phyloP scores from a whole-genome alignment of 2,329 filamentous ascomycete genomes.

The Xylariaceae sp. region DNA sequence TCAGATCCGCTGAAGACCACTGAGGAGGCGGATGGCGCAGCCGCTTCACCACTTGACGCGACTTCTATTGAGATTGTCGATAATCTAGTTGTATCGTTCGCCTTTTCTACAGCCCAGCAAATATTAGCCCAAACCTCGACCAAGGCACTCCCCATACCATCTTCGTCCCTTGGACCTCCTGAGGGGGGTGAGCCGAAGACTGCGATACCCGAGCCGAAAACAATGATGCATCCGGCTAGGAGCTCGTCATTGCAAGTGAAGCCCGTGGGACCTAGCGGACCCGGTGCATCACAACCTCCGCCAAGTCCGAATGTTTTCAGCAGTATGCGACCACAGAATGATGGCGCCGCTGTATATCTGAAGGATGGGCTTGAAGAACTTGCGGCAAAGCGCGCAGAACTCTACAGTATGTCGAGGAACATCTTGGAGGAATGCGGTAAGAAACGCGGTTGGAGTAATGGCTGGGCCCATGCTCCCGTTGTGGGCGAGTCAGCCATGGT shows the following conservation, averaged over 20 bases:
- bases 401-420: conserved; percentile 74
- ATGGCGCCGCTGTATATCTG: conserved; percentile 44
- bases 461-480: conserved; percentile 60
- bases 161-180: conserved; percentile 45
- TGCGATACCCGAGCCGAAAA: conserved; percentile 62
- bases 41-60: conserved; percentile 30
- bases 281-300: conserved; percentile 33
- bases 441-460: conserved; percentile 68
- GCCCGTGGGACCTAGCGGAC: conserved; percentile 29
- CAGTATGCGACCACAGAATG: conserved; percentile 37
- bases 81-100: conserved; percentile 72
- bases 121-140: conserved; percentile 71
- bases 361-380: conserved; percentile 72
- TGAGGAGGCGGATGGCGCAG: conserved; percentile 32
- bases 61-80: conserved; percentile 55
- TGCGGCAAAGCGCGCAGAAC: conserved; percentile 74
- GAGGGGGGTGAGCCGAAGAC: conserved; percentile 55
- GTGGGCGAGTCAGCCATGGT: conserved; percentile 40
- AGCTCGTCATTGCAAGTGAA: conserved; percentile 55
- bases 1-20: conserved; percentile 36
- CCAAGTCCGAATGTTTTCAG: conserved; percentile 52
- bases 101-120: conserved; percentile 70
- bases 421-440: conserved; percentile 70
- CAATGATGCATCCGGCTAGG: conserved; percentile 63
- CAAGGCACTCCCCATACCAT: conserved; percentile 60